Base-by-base conservation (phyloP, 805 yeast genomes). In the Komagataella ulmi region DNA sequence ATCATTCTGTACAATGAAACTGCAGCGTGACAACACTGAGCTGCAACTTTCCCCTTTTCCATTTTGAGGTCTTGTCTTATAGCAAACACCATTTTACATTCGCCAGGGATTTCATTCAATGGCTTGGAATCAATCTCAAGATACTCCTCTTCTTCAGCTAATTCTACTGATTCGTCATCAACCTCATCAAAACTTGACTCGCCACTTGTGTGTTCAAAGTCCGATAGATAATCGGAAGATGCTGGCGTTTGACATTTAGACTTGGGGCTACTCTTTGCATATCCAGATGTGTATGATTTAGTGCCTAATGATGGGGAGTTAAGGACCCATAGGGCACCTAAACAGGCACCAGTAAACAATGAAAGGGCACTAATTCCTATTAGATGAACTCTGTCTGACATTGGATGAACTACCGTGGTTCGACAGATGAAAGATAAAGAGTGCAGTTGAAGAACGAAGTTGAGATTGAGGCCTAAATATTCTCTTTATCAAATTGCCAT, bases 11-110 rank as follows among this genome's bases (percentile, higher is more conserved):
- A 93, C 58, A 93, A 80, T 0, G 93, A 90, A 40, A 93, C 74
- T 0, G 98, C 95, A n/a, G 99, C 99, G 69, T 93, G 99, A 44
- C 89, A 83, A 66, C 98, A 91, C 63, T 93, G 99, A 5, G 99
- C 99, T 3, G 98, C 97, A 2, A 87, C 83, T 63, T 93, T 93
- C 19, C 99, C 99, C 66, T 88, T 88, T 36, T 85, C 81, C 98
- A 93, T 93, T 46, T 80, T 83, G 54, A 93, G 70, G 64, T 93
- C 99, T 24, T 83, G 85, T 54, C 99, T 80, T 3, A 93, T 88
- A 3, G 89, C 80, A 23, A 93, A 70, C 0, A 93, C 89, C 96
- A 91, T 85, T 59, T 85, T 71, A 10, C 84, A 87, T 63, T 85
- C 93, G 0, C 93, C 95, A 0, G 85, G 85, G 2, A 85, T 67